A percentile compares a stretch with the other conserved stretches of the same genome.
Evolutionary conservation across 225 moss, liverwort and hornwort species (phyloP).

Genomic region (Takakia lepidozioides): DNA sequence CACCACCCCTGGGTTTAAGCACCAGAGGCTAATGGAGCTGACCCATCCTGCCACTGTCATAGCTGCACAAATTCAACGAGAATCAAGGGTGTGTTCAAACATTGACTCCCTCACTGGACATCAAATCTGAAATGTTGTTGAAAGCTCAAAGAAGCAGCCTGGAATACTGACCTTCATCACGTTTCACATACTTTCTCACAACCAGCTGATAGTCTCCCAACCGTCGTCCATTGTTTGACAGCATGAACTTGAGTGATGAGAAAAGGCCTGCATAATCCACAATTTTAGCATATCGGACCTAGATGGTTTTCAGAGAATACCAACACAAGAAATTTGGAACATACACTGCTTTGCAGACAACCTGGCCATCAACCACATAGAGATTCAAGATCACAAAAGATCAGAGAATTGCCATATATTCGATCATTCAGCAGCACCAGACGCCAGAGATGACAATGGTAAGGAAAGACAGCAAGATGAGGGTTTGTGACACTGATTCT

Average conservation of each 20-base stretch:
- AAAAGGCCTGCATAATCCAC: constrained; percentile 40
- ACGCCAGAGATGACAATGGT: no score
- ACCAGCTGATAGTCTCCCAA: constrained; percentile 62
- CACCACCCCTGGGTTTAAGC: constrained; percentile 65
- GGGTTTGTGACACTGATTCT: no score
- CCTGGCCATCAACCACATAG: no score
- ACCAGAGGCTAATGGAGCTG: constrained; percentile 58
- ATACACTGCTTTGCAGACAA: no score
- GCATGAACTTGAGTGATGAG: constrained; percentile 58
- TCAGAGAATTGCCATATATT: no score
- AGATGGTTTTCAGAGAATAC: background rate
- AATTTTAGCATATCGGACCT: constrained; percentile 1
- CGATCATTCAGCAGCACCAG: no score
- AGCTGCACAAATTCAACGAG: constrained; percentile 39
- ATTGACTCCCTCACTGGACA: no score
- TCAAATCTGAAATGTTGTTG: background rate
- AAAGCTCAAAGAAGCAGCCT: background rate
- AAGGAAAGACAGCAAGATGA: no score
- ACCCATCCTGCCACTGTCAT: constrained; percentile 42
- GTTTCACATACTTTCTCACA: constrained; percentile 48
- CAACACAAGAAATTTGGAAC: no score
- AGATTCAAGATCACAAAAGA: no score
- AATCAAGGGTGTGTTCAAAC: constrained; percentile 5
- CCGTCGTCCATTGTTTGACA: constrained; percentile 39
- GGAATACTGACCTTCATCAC: constrained; percentile 39